Evolutionary conservation across 2,329 filamentous ascomycete genomes (phyloP).

Genomic region (Aspergillus tubingensis): DNA sequence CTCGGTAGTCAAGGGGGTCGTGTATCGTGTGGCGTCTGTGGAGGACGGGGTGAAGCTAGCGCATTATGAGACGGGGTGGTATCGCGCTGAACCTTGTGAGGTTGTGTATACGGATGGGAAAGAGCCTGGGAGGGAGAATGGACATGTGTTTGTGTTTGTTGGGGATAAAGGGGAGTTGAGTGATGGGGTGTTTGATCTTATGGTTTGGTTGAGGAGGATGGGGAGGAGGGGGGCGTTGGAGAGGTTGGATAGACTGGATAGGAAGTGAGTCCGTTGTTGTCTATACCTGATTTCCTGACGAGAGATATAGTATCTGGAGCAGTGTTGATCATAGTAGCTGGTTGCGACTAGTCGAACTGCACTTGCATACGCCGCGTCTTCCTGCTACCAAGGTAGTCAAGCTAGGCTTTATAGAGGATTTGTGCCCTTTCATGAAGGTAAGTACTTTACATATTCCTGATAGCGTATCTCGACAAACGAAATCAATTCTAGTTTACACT

Average conservation of each 20-base stretch:
- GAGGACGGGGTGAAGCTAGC: slow-evolving; percentile 25
- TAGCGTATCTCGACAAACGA: too few species aligned
- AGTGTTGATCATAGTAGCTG: too few species aligned
- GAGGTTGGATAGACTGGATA: neutral
- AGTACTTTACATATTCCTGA: too few species aligned
- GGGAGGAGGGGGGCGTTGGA: neutral
- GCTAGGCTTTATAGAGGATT: too few species aligned
- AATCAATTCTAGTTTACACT: neutral
- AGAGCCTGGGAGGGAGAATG: slow-evolving; percentile 14
- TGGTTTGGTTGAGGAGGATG: slow-evolving; percentile 20
- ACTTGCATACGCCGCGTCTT: too few species aligned
- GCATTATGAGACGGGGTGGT: slow-evolving; percentile 26
- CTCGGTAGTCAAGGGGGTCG: slow-evolving; percentile 23
- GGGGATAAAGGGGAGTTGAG: slow-evolving; percentile 22
- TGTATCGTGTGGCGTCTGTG: slow-evolving; percentile 25
- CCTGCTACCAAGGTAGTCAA: too few species aligned
- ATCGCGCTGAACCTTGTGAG: slow-evolving; percentile 16
- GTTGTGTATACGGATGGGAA: slow-evolving; percentile 22
- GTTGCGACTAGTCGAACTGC: too few species aligned
- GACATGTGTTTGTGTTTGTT: slow-evolving; percentile 23
- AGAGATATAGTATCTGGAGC: too few species aligned
- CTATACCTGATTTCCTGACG: too few species aligned
- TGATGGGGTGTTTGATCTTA: slow-evolving; percentile 24
- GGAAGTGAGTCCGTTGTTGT: neutral
- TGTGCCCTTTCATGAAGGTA: too few species aligned